Conservation (phyloP, 257 asterid species). For the Solanum chilense region DNA sequence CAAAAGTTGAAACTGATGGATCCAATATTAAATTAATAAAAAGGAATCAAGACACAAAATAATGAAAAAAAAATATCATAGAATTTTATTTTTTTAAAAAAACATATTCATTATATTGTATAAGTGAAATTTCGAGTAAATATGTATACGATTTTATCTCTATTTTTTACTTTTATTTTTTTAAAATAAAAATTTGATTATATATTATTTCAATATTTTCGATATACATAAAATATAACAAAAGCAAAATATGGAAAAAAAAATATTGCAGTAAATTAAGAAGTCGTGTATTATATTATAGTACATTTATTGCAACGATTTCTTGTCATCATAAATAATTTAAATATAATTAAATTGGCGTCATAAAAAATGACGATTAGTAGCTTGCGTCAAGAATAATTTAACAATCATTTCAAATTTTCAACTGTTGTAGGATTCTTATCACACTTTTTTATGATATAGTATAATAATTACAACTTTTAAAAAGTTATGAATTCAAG, state of each 20-base stretch:
- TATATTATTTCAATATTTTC: not conserved
- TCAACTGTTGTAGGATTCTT: not conserved
- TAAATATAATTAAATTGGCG: not conserved
- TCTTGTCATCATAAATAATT: not conserved
- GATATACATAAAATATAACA: not conserved
- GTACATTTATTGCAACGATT: not conserved
- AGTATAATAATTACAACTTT: no score
- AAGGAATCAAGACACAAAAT: not conserved
- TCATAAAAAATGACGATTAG: not conserved
- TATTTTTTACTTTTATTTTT: not conserved
- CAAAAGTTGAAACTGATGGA: not conserved
- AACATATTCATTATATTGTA: not conserved
- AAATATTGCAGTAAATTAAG: not conserved
- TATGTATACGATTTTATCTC: rapidly evolving
- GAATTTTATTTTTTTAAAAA: no score
- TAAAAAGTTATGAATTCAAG: rapidly evolving
- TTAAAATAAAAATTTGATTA: not conserved
- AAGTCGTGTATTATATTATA: not conserved
- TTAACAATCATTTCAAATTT: not conserved
- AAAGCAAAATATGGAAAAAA: not conserved
- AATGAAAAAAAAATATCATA: not conserved
- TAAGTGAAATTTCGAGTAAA: no score
- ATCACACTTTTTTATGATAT: not conserved
- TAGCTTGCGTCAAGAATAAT: not conserved
- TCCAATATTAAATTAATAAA: not conserved